Conservation (phyloP, 2,329 filamentous ascomycete species). For the Scorias spongiosa region DNA sequence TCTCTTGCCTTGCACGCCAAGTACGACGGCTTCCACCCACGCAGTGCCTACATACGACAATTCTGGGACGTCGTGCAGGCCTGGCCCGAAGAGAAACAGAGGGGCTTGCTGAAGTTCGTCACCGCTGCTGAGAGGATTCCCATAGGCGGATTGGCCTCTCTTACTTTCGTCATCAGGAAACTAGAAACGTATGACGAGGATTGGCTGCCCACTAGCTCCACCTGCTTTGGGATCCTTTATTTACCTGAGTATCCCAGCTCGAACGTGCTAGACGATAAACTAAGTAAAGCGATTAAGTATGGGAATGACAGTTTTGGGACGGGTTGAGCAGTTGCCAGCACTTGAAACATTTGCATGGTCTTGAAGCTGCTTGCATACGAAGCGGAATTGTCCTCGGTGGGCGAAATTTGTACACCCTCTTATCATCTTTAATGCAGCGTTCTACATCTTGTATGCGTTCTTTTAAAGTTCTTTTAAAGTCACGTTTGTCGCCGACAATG, state of each 20-base stretch:
- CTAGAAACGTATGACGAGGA: slow-evolving; percentile 49
- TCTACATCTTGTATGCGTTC: too few relatives aligned
- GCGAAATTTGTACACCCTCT: too few relatives aligned
- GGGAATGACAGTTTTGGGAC: slow-evolving; percentile 63
- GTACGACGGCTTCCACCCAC: slow-evolving; percentile 67
- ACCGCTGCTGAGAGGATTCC: slow-evolving; percentile 85
- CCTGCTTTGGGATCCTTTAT: slow-evolving; percentile 80
- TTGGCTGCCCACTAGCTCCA: slow-evolving; percentile 68
- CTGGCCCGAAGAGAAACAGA: slow-evolving; percentile 55
- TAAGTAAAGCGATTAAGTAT: slow-evolving; percentile 78
- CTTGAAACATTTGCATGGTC: neutral
- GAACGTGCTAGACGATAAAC: slow-evolving; percentile 55
- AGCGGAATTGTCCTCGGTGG: too few relatives aligned
- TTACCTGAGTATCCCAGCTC: slow-evolving; percentile 66
- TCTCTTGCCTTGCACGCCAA: slow-evolving; percentile 56
- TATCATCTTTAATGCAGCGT: too few relatives aligned
- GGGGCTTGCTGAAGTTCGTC: slow-evolving; percentile 77
- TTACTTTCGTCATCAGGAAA: slow-evolving; percentile 71
- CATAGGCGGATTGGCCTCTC: slow-evolving; percentile 65
- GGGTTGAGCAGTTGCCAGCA: slow-evolving; percentile 6
- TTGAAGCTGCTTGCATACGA: too few relatives aligned
- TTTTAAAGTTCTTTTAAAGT: too few relatives aligned
- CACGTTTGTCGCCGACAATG: too few relatives aligned
- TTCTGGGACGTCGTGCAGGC: slow-evolving; percentile 72
- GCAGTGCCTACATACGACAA: slow-evolving; percentile 53